Percentiles rank a stretch among this genome's conserved stretches.
phyloP scores from a whole-genome alignment of 1,139 yeast genomes.

The Yamadazyma pseudoaaseri region DNA sequence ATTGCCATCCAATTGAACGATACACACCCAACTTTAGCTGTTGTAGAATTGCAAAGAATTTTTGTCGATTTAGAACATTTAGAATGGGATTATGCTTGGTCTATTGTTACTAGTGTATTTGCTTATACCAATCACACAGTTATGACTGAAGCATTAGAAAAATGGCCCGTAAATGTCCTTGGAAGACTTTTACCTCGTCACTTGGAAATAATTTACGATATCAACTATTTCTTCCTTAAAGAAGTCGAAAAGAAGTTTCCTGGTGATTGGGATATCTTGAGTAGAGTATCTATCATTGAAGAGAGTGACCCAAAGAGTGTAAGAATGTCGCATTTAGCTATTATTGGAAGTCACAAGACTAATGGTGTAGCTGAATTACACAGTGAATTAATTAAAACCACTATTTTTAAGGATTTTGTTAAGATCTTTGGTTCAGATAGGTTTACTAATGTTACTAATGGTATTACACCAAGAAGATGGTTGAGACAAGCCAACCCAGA shows the following conservation, averaged over 20 bases:
- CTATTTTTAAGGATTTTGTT: constrained; percentile 89
- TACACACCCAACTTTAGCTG: constrained; percentile 91
- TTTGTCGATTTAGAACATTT: constrained; percentile 80
- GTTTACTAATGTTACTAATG: constrained; percentile 91
- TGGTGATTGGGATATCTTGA: constrained; percentile 58
- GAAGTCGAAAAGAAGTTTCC: constrained; percentile 77
- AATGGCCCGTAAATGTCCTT: constrained; percentile 87
- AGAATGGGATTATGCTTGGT: constrained; percentile 85
- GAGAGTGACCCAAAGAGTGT: constrained; percentile 78
- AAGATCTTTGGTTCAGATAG: constrained; percentile 75
- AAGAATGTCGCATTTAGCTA: constrained; percentile 90
- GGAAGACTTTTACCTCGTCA: constrained; percentile 86
- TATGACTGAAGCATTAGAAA: constrained; percentile 91
- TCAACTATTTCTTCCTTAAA: constrained; percentile 78
- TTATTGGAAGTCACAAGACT: constrained; percentile 89
- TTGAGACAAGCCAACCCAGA: constrained; percentile 88
- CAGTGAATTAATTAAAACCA: constrained; percentile 84
- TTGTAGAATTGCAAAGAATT: constrained; percentile 86
- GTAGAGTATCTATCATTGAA: constrained; percentile 80
- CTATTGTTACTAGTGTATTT: constrained; percentile 73
- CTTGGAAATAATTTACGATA: constrained; percentile 85
- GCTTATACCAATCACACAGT: constrained; percentile 96
- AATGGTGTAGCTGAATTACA: constrained; percentile 96
- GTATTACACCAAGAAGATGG: constrained; percentile 97
- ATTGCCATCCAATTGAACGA: constrained; percentile 93